Evolutionary conservation across 495 filamentous ascomycete species (phyloP), one percentile per base, ranked within the genome.

Genomic region (Bacidia gigantensis): DNA sequence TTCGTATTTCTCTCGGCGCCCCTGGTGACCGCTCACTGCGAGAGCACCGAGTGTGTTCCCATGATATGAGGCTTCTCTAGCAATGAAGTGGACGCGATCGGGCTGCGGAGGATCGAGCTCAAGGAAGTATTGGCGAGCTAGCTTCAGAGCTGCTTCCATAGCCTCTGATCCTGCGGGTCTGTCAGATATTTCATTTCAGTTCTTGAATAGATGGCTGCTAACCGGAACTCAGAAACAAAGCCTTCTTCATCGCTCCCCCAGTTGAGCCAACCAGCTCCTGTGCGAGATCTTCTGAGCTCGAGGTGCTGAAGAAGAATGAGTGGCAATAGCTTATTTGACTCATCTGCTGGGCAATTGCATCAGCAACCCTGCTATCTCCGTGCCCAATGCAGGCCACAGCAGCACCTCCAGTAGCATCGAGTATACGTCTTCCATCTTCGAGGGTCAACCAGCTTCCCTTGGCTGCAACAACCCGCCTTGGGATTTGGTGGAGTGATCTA

Each of bases 41-140:
- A 90, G 64, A 0, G 81, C 72, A 0, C 84, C 84, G 1, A 89
- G 65, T 0, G 84, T 89, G 18, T 72, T 81, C 3, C 86, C 86
- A 54, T 90, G 85, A 57, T 86, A 90, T n/a, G 80, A 83, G 20
- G 80, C 75, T 44, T 72, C 69, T 11, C 86, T 69, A 12, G 78
- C 72, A 52, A 90, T 84, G 66, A 82, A 83, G n/a, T 74, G 70
- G 9, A 17, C 20, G 1, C 58, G 73, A 25, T 72, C 71, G 56
- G 72, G 63, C 0, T 64, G 66, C 46, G 81, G 67, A 3, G 71
- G 67, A 2, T 61, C 66, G 17, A 44, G 41, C 65, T 85, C 81
- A 10, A 75, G 68, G 54, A 71, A 81, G 54, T 75, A 83, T 57
- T 84, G 82, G 1, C 77, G 67, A 24, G 78, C 71, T 3, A 84